These are phyloP conservation scores for Lactifluus subvellereus DNA, from an alignment of 768 basidiomycete species.

Conservation along the genomic window DNA sequence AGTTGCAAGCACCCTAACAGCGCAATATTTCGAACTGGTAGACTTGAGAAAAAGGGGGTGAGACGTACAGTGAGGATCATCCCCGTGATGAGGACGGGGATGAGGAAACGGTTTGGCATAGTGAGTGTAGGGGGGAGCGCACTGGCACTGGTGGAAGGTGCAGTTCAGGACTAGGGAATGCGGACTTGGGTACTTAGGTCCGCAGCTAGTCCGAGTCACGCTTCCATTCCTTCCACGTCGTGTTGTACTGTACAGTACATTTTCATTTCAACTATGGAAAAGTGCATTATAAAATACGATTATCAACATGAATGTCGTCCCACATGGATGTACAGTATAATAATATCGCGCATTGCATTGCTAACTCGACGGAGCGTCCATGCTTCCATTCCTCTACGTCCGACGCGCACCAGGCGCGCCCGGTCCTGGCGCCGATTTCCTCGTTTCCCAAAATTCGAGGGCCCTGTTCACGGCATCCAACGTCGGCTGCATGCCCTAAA, in stretches of 20 bases:
- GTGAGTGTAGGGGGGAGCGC: neutral
- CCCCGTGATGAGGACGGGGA: slow-evolving; percentile 79
- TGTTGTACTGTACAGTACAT: neutral
- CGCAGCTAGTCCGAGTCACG: neutral
- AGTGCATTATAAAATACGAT: neutral
- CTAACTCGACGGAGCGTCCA: neutral
- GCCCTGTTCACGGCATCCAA: slow-evolving; percentile 71
- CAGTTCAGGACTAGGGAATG: too few species aligned
- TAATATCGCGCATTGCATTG: slow-evolving; percentile 6
- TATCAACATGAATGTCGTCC: slow-evolving; percentile 1
- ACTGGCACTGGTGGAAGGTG: neutral
- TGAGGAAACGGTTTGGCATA: slow-evolving; percentile 64
- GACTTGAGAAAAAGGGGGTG: neutral
- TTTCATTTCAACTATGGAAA: slow-evolving; percentile 2
- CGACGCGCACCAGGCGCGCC: slow-evolving; percentile 7
- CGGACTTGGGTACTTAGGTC: neutral
- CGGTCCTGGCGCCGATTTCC: slow-evolving; percentile 18
- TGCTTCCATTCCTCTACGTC: neutral
- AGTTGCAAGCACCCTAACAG: slow-evolving; percentile 68
- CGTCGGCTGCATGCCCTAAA: slow-evolving; percentile 71
- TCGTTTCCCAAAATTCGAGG: slow-evolving; percentile 41
- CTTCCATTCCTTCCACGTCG: neutral
- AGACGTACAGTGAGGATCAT: slow-evolving; percentile 84
- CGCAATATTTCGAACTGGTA: slow-evolving; percentile 9
- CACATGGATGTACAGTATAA: slow-evolving; percentile 13